Base-by-base conservation (phyloP, 768 basidiomycete species). In the Podaxis carcinomalis region DNA sequence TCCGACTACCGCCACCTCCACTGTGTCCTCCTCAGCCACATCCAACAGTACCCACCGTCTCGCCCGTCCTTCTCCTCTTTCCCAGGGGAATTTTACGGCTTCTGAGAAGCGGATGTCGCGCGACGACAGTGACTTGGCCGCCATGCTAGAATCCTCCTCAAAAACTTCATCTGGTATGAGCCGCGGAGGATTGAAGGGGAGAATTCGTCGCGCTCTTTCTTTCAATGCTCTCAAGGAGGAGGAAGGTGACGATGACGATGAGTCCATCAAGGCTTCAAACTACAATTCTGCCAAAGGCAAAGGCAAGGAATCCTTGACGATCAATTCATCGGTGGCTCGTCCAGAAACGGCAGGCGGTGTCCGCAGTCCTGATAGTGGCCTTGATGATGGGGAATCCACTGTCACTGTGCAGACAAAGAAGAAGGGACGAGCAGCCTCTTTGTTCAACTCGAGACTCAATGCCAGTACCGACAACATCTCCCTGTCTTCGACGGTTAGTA, bases 391-490 rank as follows among this genome's bases (percentile, higher is more conserved):
- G 56, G 73, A 70, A 27, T 77, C 75, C 19, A 75, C 77, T 10
- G 72, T 78, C 49, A 82, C 82, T 1, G 76, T 77, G 0, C 81
- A 79, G 46, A 75, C 78, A 7, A 91, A 90, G 80, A 92, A 90
- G 75, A 84, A 84, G 70, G 82, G 84, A 46, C 86, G 88, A 16
- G 87, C 86, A 0, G 84, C 87, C 46, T 81, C 86, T 21, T 70
- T 98, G 65, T 95, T 98, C 81, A 97, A 94, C 73, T 85, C 90
- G 64, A 87, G 89, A 63, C 75, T 91, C 68, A 95, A 96, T 71
- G 84, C 87, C 40, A 90, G 87, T 57, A 95, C 93, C 39, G 94
- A 96, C 73, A 96, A 96, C 73, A 96, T 98, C 65, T 97, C 95
- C 27, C 83, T 98, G 40, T 91, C 89, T 19, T 95, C 92, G 6